These are phyloP conservation scores for Pouteria campechiana DNA, from an alignment of 179 eudicot genomes.

Conservation along the genomic window DNA sequence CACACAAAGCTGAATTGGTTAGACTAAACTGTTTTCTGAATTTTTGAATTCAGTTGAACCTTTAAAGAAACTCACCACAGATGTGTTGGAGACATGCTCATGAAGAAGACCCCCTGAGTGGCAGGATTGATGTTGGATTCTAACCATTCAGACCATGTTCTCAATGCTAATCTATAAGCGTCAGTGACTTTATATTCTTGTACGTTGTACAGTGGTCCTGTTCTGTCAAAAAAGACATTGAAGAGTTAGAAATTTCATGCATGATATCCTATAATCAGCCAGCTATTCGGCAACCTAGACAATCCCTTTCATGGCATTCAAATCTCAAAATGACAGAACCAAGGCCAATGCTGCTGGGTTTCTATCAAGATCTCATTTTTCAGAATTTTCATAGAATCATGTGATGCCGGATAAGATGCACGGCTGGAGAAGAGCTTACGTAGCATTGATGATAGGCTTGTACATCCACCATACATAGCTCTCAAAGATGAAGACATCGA, in stretches of 20 bases:
- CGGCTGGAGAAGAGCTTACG: conserved; percentile 29
- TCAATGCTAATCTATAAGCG: conserved; percentile 72
- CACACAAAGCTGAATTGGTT: background rate
- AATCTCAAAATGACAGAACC: too few relatives aligned
- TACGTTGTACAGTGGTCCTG: conserved; percentile 27
- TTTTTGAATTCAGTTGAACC: too few relatives aligned
- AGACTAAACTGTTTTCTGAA: background rate
- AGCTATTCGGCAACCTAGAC: too few relatives aligned
- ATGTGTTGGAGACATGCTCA: conserved; percentile 95
- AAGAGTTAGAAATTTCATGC: background rate
- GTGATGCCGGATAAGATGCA: too few relatives aligned
- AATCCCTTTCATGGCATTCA: too few relatives aligned
- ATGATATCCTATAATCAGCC: background rate
- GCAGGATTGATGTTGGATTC: conserved; percentile 54
- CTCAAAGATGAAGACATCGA: conserved; percentile 66
- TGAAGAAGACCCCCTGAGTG: conserved; percentile 66
- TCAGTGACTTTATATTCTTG: conserved; percentile 63
- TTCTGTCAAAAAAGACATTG: conserved; percentile 19
- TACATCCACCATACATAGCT: conserved; percentile 99
- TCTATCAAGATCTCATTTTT: too few relatives aligned
- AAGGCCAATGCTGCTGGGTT: too few relatives aligned
- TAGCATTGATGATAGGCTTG: conserved; percentile 79
- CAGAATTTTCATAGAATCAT: too few relatives aligned
- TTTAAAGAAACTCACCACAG: conserved; percentile 71
- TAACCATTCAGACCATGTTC: conserved; percentile 92